These are phyloP conservation scores for Colletotrichum lindemuthianum DNA, from an alignment of 2,329 filamentous ascomycete genomes.

Conservation along the genomic window DNA sequence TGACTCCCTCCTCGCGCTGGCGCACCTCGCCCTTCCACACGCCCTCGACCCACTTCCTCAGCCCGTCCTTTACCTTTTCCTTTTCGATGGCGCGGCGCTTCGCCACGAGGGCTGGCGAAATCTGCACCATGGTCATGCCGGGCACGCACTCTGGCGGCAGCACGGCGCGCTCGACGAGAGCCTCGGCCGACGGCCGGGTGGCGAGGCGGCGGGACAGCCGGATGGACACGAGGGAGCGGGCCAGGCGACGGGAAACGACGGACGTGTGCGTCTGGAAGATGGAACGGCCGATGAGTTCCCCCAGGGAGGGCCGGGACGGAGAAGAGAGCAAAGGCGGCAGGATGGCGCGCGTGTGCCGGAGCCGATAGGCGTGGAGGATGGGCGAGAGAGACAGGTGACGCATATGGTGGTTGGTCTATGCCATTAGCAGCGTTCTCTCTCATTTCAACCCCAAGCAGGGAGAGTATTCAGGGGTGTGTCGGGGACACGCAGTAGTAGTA, in stretches of 20 bases:
- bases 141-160: slow-evolving; percentile 72
- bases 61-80: slow-evolving; percentile 73
- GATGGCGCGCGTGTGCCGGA: slow-evolving; percentile 63
- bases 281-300: slow-evolving; percentile 69
- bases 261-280: slow-evolving; percentile 76
- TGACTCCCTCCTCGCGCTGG: slow-evolving; percentile 58
- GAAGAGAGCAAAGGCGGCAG: slow-evolving; percentile 67
- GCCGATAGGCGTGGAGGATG: slow-evolving; percentile 71
- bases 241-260: slow-evolving; percentile 70
- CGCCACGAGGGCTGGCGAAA: slow-evolving; percentile 72
- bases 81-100: slow-evolving; percentile 71
- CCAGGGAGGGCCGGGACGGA: slow-evolving; percentile 66
- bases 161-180: slow-evolving; percentile 71
- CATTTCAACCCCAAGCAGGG: too few species aligned
- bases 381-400: slow-evolving; percentile 71
- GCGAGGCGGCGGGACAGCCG: slow-evolving; percentile 70
- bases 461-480: background rate
- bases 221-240: slow-evolving; percentile 72
- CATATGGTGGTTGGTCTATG: slow-evolving; percentile 69
- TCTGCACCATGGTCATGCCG: slow-evolving; percentile 50
- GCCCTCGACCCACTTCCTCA: slow-evolving; percentile 72
- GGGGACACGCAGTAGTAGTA: too few species aligned
- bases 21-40: slow-evolving; percentile 65
- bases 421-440: slow-evolving; percentile 28
- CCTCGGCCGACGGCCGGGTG: slow-evolving; percentile 66